Conservation (phyloP, 2,329 filamentous ascomycete genomes). For the Sporothrix schenckii region DNA sequence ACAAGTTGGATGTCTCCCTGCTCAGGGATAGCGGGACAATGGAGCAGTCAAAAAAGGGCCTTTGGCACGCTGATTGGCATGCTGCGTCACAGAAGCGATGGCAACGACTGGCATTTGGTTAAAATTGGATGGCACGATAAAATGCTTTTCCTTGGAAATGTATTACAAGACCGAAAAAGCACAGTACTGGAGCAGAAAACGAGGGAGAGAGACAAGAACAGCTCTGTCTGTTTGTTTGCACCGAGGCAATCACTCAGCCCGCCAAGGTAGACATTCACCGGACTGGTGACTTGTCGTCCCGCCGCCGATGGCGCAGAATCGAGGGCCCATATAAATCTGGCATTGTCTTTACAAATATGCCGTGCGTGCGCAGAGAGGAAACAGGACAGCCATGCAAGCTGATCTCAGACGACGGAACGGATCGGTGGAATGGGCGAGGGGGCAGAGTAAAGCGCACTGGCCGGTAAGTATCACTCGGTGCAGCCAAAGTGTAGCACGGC, state of each 20-base stretch:
- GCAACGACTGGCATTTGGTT: slow-evolving; percentile 30
- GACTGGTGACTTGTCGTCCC: slow-evolving; percentile 22
- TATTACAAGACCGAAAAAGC: not conserved
- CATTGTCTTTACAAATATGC: not conserved
- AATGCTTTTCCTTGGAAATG: not conserved
- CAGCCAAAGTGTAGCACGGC: not conserved
- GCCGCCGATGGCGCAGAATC: not conserved
- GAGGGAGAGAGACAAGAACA: not conserved
- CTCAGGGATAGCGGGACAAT: slow-evolving; percentile 25
- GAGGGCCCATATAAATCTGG: not conserved
- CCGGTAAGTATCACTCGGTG: not conserved
- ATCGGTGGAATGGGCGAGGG: slow-evolving; percentile 27
- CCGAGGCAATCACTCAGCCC: slow-evolving; percentile 10
- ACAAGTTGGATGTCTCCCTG: slow-evolving; percentile 20
- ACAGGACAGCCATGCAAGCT: not conserved
- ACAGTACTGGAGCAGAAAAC: not conserved
- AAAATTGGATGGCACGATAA: slow-evolving; percentile 25
- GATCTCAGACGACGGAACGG: not conserved
- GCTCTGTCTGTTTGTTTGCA: slow-evolving; percentile 18
- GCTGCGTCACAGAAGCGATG: slow-evolving; percentile 20
- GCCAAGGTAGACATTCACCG: slow-evolving; percentile 18
- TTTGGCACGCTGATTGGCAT: slow-evolving; percentile 28
- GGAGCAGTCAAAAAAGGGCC: not conserved
- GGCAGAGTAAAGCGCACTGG: not conserved
- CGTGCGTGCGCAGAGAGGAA: too few species aligned